Base-by-base conservation (phyloP, 805 yeast species). In the Scheffersomyces coipomensis region DNA sequence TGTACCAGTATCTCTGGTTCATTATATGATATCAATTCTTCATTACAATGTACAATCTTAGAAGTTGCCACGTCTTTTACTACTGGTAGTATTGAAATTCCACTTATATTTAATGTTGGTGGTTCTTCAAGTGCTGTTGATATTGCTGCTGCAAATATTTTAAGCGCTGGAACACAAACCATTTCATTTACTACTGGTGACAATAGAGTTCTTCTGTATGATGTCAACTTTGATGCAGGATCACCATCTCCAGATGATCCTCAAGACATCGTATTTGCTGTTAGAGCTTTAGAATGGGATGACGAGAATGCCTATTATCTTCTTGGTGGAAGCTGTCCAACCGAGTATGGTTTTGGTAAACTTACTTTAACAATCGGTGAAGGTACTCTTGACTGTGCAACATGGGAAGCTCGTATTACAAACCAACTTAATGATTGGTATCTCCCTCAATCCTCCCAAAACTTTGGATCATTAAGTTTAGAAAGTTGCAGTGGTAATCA, bases 1-100 rank as follows among this genome's bases (percentile, higher is more conserved):
- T 24, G 27, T 24, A 10, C 8, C 12, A 9, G 7, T 5, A 13
- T 24, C 12, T 5, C 27, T 7, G 27, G n/a, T 24, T 10, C 13
- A 9, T 5, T 11, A 9, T 5, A 8, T 10, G 12, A 11, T 24
- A 12, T 5, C 5, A 24, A 5, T 11, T 51, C 58, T 12, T 25
- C 35, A 32, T 31, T 59, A n/a, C 33, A 38, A 10, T 59, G 64
- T 55, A 39, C 38, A 2, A 53, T 48, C 11, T 18, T 51, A 3
- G 29, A 35, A 25, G 23, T 15, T 15, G 49, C 58, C 7, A 33
- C 24, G 1, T 24, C 27, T 10, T 13, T 9, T 9, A 24, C 27
- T 12, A 9, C 27, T 15, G 35, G 35, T 22, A 33, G 10, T 19
- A 3, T 33, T 4, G 6, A 5, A 12, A 8, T 34, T 5, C 37